phyloP scores from a whole-genome alignment of 1,284 basidiomycete species.

The Ustilago bromivora region DNA sequence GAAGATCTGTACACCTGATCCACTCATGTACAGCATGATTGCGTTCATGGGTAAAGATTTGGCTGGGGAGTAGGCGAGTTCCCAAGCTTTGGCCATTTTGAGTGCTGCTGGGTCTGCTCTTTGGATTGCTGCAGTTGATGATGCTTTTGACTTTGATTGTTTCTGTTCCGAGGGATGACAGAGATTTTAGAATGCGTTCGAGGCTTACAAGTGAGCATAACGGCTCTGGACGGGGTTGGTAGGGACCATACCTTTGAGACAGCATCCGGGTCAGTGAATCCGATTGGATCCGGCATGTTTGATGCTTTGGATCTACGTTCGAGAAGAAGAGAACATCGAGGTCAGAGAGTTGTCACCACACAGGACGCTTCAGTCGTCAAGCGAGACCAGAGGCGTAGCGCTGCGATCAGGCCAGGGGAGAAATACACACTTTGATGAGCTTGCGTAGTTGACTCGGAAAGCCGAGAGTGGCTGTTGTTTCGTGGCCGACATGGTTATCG shows the following conservation, averaged over 20 bases:
- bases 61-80: slow-evolving; percentile 62
- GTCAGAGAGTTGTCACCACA: background rate
- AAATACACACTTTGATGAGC: slow-evolving; percentile 39
- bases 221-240: background rate
- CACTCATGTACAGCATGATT: slow-evolving; percentile 69
- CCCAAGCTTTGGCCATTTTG: slow-evolving; percentile 66
- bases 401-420: background rate
- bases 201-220: background rate
- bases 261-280: slow-evolving; percentile 39
- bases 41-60: slow-evolving; percentile 67
- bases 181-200: background rate
- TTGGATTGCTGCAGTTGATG: slow-evolving; percentile 19
- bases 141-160: slow-evolving; percentile 34
- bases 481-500: background rate
- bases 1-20: slow-evolving; percentile 67
- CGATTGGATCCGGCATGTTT: slow-evolving; percentile 36
- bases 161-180: slow-evolving; percentile 15
- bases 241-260: slow-evolving; percentile 34
- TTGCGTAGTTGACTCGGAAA: slow-evolving; percentile 44
- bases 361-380: background rate
- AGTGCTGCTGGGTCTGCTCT: slow-evolving; percentile 56
- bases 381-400: background rate
- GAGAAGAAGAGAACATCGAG: background rate
- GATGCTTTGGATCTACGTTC: slow-evolving; percentile 31
- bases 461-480: slow-evolving; percentile 40